Evolutionary conservation across 1,284 basidiomycete species (phyloP), one percentile per base, ranked within the genome.

Genomic region (Porodaedalea pini): DNA sequence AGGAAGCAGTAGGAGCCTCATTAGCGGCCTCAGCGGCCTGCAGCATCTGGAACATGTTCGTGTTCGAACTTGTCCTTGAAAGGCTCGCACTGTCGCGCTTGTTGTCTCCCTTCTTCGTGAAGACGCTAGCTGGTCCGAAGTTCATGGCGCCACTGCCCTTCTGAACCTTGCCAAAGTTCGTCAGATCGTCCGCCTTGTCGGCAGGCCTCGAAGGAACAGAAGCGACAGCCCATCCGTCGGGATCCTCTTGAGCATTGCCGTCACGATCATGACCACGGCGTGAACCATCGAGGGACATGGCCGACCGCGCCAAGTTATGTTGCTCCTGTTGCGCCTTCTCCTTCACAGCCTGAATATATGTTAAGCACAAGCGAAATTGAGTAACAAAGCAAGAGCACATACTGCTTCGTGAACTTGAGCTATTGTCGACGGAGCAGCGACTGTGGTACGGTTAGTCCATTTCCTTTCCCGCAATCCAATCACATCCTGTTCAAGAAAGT

Each of bases 161-260:
- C 70, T 71, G 82, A 68, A 94, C 88, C 74, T 94, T 90, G 66
- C 94, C 90, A 70, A 98, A 91, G 67, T 88, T 82, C 32, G 90
- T 88, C 53, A 96, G 78, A 69, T 95, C 92, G 27, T 92, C 90
- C 59, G 86, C 92, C 70, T 93, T 92, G 61, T 86, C 75, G 52
- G 83, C 83, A 51, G 83, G 82, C 32, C 83, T 78, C 60, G 83
- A 73, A 53, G 81, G 72, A 62, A 79, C 77, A 15, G 76, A 63
- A 60, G 86, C 84, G n/a, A 90, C 86, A 31, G 89, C 83, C 94
- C 94, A 98, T 37, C 95, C 94, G 63, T 97, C 93, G 49, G 85
- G 78, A 39, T 79, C 78, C 49, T 74, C 70, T 62, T 80, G 75
- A 66, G 72, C 66, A 60, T 71, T 69, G 27, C 82, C 80, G 49